Base-by-base conservation (phyloP, 768 basidiomycete genomes). In the Naganishia kalamii region DNA sequence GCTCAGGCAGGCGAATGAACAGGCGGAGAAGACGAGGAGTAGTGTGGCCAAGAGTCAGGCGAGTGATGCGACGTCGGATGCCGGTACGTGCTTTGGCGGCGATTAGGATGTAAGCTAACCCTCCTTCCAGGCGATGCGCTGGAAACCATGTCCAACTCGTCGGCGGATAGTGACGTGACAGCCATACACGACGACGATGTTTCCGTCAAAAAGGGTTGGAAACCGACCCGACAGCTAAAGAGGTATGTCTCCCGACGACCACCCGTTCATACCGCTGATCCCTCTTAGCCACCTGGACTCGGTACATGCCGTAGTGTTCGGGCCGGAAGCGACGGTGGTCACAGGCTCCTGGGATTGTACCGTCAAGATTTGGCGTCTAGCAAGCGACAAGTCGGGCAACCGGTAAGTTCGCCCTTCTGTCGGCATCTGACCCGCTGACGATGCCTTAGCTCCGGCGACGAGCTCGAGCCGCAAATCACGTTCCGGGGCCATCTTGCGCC, bases 331-430 rank as follows among this genome's bases (percentile, higher is more conserved):
- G 47, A 87, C 87, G 72, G 80, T 98, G 61, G 92, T 89, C n/a
- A 91, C 88, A 49, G 96, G 88, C 25, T 90, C 92, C 30, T 94
- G 97, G 75, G 96, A 99, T 75, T 89, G 85, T 75, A 92, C 91
- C 7, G 87, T 98, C 62, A 99, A 99, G 78, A 84, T 97, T 60
- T 99, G 96, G 96, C 84, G 84, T 70, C 80, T 92, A 65, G 83
- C 89, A 32, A 87, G 88, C 46, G 85, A 86, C 63, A 83, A 84
- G 90, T 92, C 80, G 75, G 85, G 11, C 59, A 57, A n/a, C 32
- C 23, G 54, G 35, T 48, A 50, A 3, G 43, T 29, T 6, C 15
- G n/a, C 35, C 2, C 46, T 23, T n/a, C 12, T 1, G 49, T 65
- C 17, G 62, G 4, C 3, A 41, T 57, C 54, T 37, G 21, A 21